Evolutionary conservation across 495 filamentous ascomycete genomes (phyloP).

Genomic region (Lasiosphaeria miniovina): DNA sequence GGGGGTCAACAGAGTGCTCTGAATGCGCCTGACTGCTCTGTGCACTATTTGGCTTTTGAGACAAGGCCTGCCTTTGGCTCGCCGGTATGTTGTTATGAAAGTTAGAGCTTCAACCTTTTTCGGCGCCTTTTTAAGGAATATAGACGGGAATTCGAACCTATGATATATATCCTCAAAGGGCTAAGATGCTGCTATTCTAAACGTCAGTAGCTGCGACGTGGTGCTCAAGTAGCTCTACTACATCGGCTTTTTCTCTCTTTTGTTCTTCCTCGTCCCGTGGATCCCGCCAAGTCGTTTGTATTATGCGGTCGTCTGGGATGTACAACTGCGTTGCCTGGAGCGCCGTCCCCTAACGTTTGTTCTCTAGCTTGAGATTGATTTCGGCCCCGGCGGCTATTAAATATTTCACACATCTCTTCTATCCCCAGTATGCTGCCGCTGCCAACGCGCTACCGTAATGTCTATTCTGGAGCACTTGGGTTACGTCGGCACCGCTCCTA

Average conservation of each 20-base stretch:
- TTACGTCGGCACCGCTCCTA: background rate
- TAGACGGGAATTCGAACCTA: no score
- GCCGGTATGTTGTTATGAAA: no score
- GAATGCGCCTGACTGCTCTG: no score
- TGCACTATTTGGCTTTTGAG: no score
- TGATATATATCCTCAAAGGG: no score
- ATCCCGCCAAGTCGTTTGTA: background rate
- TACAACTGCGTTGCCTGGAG: background rate
- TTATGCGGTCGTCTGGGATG: background rate
- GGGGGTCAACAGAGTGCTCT: no score
- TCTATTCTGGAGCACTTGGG: background rate
- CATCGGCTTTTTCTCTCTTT: background rate
- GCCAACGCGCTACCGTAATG: background rate
- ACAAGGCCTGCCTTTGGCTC: no score
- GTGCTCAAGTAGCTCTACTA: background rate
- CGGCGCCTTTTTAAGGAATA: no score
- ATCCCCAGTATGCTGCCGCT: conserved; percentile 1
- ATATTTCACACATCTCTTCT: background rate
- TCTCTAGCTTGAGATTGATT: conserved; percentile 1
- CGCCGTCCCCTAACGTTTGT: background rate
- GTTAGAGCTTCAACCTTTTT: no score
- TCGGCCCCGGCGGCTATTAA: conserved; percentile 3
- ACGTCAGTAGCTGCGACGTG: background rate
- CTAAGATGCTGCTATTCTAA: background rate
- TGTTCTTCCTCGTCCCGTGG: background rate